Evolutionary conservation across 441 rosid genomes (phyloP).

Genomic region (Adansonia madagascariensis): DNA sequence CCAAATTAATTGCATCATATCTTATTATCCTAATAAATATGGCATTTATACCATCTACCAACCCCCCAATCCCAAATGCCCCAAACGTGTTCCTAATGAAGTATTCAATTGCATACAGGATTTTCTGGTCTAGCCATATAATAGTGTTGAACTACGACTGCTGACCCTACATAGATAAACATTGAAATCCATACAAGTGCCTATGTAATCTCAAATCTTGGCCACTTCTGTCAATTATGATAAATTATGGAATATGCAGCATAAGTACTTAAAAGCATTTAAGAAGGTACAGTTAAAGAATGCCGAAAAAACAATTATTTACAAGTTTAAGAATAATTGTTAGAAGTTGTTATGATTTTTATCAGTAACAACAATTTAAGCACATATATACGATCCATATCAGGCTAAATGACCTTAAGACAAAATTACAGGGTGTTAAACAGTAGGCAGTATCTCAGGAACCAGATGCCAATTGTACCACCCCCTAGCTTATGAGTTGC

Average conservation of each 20-base stretch:
- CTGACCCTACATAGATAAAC: not conserved
- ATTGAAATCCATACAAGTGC: not conserved
- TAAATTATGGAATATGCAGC: not conserved
- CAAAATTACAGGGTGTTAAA: not conserved
- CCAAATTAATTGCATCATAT: not conserved
- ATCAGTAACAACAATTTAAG: not conserved
- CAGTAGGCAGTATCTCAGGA: not conserved
- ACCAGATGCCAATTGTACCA: not conserved
- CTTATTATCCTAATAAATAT: not conserved
- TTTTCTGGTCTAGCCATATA: not conserved
- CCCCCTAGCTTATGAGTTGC: too few species aligned
- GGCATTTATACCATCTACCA: not conserved
- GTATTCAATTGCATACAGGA: not conserved
- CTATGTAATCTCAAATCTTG: not conserved
- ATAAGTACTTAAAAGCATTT: not conserved
- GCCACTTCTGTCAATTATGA: not conserved
- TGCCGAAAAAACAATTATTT: not conserved
- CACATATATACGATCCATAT: not conserved
- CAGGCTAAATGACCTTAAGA: not conserved
- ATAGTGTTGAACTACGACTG: not conserved
- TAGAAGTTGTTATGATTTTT: too few species aligned
- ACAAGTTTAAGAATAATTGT: too few species aligned
- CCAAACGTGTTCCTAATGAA: not conserved
- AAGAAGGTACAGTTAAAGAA: not conserved
- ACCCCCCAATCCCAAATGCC: not conserved